Conservation (phyloP, 2,329 filamentous ascomycete species). For the Phaeoacremonium minimum region DNA sequence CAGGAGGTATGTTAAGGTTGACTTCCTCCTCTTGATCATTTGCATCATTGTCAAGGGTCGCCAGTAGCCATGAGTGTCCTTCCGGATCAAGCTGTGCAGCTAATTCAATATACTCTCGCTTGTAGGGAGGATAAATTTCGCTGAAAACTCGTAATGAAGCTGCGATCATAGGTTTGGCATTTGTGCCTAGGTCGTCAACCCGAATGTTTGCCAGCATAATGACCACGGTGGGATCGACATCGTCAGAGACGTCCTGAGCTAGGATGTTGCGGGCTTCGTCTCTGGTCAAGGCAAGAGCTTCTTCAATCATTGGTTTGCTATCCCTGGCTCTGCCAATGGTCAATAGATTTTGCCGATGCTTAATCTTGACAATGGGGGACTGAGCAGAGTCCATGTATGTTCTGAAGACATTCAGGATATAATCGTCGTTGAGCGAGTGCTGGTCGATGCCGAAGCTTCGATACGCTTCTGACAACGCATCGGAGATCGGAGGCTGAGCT, state of each 20-base stretch:
- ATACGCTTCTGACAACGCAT: slow-evolving; percentile 7
- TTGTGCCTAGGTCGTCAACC: too few species aligned
- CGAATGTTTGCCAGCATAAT: too few species aligned
- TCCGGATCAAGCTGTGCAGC: too few species aligned
- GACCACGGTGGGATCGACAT: too few species aligned
- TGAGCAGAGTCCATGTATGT: not conserved
- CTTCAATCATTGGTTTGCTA: not conserved
- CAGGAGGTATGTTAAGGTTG: slow-evolving; percentile 66
- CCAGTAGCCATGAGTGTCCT: too few species aligned
- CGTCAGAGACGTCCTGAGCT: slow-evolving; percentile 82
- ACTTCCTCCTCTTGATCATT: slow-evolving; percentile 15
- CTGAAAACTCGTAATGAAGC: too few species aligned
- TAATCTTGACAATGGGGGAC: not conserved
- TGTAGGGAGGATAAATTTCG: too few species aligned
- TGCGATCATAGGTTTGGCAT: too few species aligned
- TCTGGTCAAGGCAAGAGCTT: not conserved
- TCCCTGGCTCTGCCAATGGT: not conserved
- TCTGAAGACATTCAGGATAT: not conserved
- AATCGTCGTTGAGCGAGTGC: too few species aligned
- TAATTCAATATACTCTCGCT: too few species aligned
- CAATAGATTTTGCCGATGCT: not conserved
- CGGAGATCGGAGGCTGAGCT: not conserved
- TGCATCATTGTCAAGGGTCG: too few species aligned
- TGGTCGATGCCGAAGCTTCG: slow-evolving; percentile 3
- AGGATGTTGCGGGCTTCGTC: slow-evolving; percentile 40